Evolutionary conservation across 345 rosid species (phyloP), one percentile per base, ranked within the genome.

Genomic region (Excoecaria agallocha): DNA sequence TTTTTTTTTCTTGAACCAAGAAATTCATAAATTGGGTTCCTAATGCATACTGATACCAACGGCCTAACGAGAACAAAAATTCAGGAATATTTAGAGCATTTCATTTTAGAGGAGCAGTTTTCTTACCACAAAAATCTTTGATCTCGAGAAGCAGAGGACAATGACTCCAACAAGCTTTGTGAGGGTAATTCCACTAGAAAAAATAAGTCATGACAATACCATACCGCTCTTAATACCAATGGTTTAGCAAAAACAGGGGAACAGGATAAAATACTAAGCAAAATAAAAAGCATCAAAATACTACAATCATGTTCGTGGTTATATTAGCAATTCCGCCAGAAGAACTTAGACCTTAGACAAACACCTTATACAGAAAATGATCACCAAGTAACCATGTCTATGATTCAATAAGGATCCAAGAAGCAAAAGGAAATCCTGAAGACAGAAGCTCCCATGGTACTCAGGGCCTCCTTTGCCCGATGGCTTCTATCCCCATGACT

Each of bases 91-190:
- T 30, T 30, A 2, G 30, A 30, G 2, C 30, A 0, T 30, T 30
- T 30, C 30, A 2, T 30, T 30, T 30, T 2, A 30, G 30, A 30
- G 30, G 30, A 30, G 30, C 30, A 1, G 30, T 30, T 30, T 30
- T 30, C 30, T 30, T 52, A 93, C 98, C 97, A 91, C 97, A 89
- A 93, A 93, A 64, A 93, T 76, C 86, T 93, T 94, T 63, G 97
- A 89, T 86, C 87, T 89, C 65, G 98, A 82, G 70, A 93, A 93
- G 88, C 74, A 87, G 71, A 93, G 98, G 78, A 93, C 98, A 8
- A 91, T 78, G 59, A 93, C 96, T 80, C 98, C 98, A 30, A 88
- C 91, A 63, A 93, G 89, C 82, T 91, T 93, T n/a, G 96, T 93
- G 72, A 93, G 89, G 12, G 93, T 91, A 72, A 93, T 93, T 73